Conservation (phyloP, 148 eudicot species). For the Vaccinium myrtillus region DNA sequence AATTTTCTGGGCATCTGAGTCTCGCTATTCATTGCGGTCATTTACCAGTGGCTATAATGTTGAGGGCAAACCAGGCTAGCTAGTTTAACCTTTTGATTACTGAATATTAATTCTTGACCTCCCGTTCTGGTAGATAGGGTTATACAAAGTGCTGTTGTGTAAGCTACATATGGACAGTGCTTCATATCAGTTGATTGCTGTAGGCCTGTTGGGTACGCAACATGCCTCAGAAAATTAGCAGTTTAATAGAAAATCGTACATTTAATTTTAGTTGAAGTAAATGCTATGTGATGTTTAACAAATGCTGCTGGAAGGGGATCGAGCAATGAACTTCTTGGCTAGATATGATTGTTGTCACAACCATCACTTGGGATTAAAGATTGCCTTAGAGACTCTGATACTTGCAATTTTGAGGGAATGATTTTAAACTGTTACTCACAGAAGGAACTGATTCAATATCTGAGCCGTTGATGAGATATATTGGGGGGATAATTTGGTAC, state of each 20-base stretch:
- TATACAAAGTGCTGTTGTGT: not conserved
- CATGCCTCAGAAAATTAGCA: not conserved
- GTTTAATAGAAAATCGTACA: not conserved
- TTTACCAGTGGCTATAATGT: too few species aligned
- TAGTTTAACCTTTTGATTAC: too few species aligned
- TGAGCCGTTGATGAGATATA: not conserved
- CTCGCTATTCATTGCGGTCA: not conserved
- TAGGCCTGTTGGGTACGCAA: not conserved
- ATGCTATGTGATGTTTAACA: not conserved
- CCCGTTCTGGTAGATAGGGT: not conserved
- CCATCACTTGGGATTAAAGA: not conserved
- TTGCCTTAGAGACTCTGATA: not conserved
- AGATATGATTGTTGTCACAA: not conserved
- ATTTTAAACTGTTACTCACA: not conserved
- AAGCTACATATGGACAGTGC: not conserved
- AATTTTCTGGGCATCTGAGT: not conserved
- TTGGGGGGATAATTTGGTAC: not conserved
- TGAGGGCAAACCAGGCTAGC: too few species aligned
- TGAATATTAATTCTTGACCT: not conserved
- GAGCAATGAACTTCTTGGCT: not conserved
- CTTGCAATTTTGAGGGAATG: not conserved
- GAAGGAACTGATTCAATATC: not conserved
- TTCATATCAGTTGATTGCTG: not conserved
- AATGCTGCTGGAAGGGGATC: not conserved
- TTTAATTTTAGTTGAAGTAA: not conserved